These are phyloP conservation scores for Hypoxylon lienhwacheense DNA, from an alignment of 495 filamentous ascomycete genomes.

Conservation along the genomic window DNA sequence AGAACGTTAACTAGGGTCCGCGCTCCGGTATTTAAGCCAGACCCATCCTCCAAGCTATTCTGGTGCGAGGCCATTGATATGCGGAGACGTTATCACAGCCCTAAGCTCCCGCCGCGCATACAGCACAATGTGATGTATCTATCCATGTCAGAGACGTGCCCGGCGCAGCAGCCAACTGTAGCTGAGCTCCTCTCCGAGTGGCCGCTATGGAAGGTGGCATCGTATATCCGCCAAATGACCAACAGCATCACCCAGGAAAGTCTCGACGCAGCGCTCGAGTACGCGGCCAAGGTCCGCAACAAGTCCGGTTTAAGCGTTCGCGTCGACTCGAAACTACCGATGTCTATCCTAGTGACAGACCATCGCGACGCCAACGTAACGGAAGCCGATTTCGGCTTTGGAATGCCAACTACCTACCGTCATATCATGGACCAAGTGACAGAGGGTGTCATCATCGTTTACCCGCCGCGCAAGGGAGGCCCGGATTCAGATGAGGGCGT, in stretches of 20 bases:
- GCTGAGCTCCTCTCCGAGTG: conserved; percentile 1
- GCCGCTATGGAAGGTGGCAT: not conserved
- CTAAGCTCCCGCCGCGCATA: not conserved
- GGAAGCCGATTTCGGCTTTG: conserved; percentile 39
- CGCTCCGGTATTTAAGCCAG: not conserved
- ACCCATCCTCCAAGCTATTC: not conserved
- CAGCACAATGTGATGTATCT: not conserved
- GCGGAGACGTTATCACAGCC: not conserved
- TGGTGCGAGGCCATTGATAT: conserved; percentile 1
- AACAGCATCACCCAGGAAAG: conserved; percentile 42
- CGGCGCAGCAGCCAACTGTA: not conserved
- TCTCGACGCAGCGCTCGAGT: conserved; percentile 36
- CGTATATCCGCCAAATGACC: conserved; percentile 46
- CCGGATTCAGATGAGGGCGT: conserved; percentile 41
- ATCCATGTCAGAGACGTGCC: not conserved
- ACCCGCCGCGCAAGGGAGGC: conserved; percentile 25
- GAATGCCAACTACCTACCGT: conserved; percentile 25
- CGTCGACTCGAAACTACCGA: conserved; percentile 32
- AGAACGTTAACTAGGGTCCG: conserved; percentile 29
- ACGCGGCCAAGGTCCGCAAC: conserved; percentile 40
- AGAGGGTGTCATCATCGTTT: conserved; percentile 34
- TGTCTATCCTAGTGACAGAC: conserved; percentile 30
- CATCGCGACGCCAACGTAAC: conserved; percentile 28
- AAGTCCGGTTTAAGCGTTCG: conserved; percentile 36
- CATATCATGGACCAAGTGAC: conserved; percentile 34